Percentiles rank a stretch among this genome's conserved stretches.
phyloP scores from a whole-genome alignment of 495 filamentous ascomycete species.

The Penicillium simplicissimum region DNA sequence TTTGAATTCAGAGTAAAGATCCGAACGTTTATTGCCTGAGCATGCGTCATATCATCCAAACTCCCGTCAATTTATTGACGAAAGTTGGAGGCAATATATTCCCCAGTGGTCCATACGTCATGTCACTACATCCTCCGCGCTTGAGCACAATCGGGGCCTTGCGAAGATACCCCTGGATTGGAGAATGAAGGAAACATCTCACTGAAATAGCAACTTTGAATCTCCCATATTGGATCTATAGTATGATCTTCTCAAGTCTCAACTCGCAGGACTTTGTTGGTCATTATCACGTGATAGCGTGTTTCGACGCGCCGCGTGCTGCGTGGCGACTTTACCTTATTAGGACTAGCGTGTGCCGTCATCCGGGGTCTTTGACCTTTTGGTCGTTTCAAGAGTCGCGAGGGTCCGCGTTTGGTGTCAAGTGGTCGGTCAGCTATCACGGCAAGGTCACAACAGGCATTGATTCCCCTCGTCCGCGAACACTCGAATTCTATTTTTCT shows the following conservation, averaged over 20 bases:
- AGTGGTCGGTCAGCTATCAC: neutral
- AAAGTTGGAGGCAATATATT: too few relatives aligned
- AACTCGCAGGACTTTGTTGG: neutral
- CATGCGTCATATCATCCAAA: too few relatives aligned
- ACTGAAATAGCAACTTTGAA: too few relatives aligned
- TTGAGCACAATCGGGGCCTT: too few relatives aligned
- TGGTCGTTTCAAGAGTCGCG: neutral
- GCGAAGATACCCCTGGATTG: too few relatives aligned
- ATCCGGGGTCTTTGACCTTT: neutral
- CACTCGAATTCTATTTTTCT: neutral
- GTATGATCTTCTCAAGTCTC: neutral
- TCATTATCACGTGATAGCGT: slow-evolving; percentile 17
- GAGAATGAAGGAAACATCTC: too few relatives aligned
- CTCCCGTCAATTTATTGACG: too few relatives aligned
- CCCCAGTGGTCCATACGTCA: too few relatives aligned
- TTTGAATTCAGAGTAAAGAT: too few relatives aligned
- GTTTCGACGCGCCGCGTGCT: slow-evolving; percentile 1
- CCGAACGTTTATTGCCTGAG: too few relatives aligned
- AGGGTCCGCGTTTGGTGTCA: neutral
- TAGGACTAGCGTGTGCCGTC: slow-evolving; percentile 10
- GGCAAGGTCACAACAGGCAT: neutral
- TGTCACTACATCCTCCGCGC: too few relatives aligned
- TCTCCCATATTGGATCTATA: too few relatives aligned
- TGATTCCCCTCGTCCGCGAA: neutral
- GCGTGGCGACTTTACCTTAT: slow-evolving; percentile 5